Percentiles rank a stretch among this genome's conserved stretches.
These are phyloP conservation scores for Monosporascus sp. DNA, from an alignment of 2,329 filamentous ascomycete species.

Conservation along the genomic window DNA sequence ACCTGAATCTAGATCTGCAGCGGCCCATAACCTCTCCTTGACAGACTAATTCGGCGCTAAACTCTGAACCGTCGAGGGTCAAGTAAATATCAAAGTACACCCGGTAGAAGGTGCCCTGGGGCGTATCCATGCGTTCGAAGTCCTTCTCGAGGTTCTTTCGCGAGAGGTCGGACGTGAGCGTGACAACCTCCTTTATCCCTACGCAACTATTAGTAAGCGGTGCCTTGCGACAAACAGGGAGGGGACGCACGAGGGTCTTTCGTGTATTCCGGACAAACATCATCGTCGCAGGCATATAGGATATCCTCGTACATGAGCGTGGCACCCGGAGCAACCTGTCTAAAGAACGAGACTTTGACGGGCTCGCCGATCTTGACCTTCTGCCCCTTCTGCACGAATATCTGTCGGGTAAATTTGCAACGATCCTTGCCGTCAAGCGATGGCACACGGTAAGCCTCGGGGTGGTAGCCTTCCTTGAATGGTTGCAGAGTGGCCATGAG, in stretches of 20 bases:
- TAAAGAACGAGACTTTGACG: constrained; percentile 97
- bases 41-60: constrained; percentile 97
- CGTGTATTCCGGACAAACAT: constrained; percentile 96
- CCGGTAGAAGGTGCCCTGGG: constrained; percentile 92
- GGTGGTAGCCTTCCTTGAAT: constrained; percentile 98
- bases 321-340: constrained; percentile 92
- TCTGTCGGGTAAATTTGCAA: constrained; percentile 97
- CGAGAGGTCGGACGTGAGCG: constrained; percentile 91
- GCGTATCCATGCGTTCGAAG: constrained; percentile 98
- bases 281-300: constrained; percentile 93
- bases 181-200: constrained; percentile 99
- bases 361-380: constrained; percentile 99
- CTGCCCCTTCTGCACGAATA: constrained; percentile 97
- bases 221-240: background rate
- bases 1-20: constrained; percentile 84
- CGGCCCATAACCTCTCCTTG: constrained; percentile 98
- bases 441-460: constrained; percentile 94
- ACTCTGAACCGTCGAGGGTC: constrained; percentile 93
- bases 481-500: constrained; percentile 98
- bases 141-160: constrained; percentile 99
- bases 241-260: constrained; percentile 90
- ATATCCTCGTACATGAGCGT: constrained; percentile 99
- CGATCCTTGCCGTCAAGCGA: constrained; percentile 94
- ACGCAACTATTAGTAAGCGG: constrained; percentile 16
- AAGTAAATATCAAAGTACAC: constrained; percentile 78